Percentiles rank a stretch among this genome's conserved stretches.
phyloP scores from a whole-genome alignment of 495 filamentous ascomycete genomes.

The Neurospora terricola region DNA sequence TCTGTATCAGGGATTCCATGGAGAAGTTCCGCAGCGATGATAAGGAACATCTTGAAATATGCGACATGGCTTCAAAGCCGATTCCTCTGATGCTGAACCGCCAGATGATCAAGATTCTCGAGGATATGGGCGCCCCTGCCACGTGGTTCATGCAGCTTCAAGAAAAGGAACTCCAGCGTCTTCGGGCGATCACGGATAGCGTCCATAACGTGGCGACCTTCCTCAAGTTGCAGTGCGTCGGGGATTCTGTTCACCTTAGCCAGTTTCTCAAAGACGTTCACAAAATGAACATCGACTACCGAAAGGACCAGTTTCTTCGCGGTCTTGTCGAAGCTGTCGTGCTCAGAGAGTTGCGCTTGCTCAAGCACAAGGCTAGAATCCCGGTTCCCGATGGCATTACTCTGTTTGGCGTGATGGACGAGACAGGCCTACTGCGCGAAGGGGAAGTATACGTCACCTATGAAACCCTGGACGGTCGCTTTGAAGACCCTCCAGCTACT shows the following conservation, averaged over 20 bases:
- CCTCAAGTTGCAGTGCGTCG: constrained; percentile 45
- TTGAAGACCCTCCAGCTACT: constrained; percentile 11
- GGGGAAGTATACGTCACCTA: constrained; percentile 57
- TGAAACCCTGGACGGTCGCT: constrained; percentile 18
- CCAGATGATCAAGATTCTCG: constrained; percentile 72
- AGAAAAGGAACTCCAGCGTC: constrained; percentile 39
- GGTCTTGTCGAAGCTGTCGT: constrained; percentile 54
- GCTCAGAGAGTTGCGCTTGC: constrained; percentile 51
- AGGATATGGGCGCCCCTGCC: constrained; percentile 51
- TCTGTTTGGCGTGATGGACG: constrained; percentile 75
- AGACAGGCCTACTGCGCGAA: constrained; percentile 50
- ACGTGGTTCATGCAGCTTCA: constrained; percentile 54
- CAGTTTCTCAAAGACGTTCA: constrained; percentile 47
- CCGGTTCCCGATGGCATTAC: constrained; percentile 57
- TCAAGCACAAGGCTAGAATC: constrained; percentile 72
- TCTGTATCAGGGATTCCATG: constrained; percentile 63
- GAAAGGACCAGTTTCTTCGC: constrained; percentile 53
- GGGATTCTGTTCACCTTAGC: constrained; percentile 42
- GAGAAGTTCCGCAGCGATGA: constrained; percentile 57
- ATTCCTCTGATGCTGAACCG: constrained; percentile 63
- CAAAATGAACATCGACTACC: constrained; percentile 48
- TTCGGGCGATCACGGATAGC: constrained; percentile 45
- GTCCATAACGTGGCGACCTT: constrained; percentile 52
- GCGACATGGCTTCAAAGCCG: constrained; percentile 52
- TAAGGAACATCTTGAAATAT: constrained; percentile 57